Base-by-base conservation (phyloP, 1,284 basidiomycete species). In the Austroboletus sp. region DNA sequence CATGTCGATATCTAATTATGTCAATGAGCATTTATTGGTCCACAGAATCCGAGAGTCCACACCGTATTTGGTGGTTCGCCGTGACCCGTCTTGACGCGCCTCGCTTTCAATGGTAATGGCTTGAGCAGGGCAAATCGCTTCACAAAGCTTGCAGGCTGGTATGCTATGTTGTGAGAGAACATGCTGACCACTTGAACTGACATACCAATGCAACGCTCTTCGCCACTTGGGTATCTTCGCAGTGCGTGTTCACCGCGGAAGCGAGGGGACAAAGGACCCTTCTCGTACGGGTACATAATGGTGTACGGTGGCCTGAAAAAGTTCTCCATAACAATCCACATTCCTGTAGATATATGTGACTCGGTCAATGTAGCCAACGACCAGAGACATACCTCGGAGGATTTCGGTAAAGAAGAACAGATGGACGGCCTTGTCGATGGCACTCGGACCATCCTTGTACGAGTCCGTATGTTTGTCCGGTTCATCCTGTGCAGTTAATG, bases 211-310 rank as follows among this genome's bases (percentile, higher is more conserved):
- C 96, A 99, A 45, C 96, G 82, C 70, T 99, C 96, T 74, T 99
- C 96, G 31, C 96, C 96, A 53, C 89, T 95, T 15, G 96, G 93
- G 71, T 99, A 99, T 62, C 96, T 78, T 50, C 96, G 82, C 54
- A 99, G 73, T n/a, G 96, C 96, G 69, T 99, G 96, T 70, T 99
- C 96, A 48, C 96, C 96, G 66, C 96, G 85, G 79, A 99, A 99
- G 53, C 96, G 89, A 35, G 96, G 94, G 33, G 91, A 96, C 46
- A 98, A 71, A 32, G 96, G 96, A 16, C 96, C 96, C 70, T 98
- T 98, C 72, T 99, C 96, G 62, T 94, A 97, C 12, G 89, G 89
- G 64, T 91, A 92, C 85, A 89, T 96, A 75, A 98, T 98, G 35
- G 95, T 98, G 71, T 98, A 98, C 27, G 95, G 95, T 37, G 90